Conservation (phyloP, 1,139 yeast genomes). For the Lodderomyces metapsilosis region DNA sequence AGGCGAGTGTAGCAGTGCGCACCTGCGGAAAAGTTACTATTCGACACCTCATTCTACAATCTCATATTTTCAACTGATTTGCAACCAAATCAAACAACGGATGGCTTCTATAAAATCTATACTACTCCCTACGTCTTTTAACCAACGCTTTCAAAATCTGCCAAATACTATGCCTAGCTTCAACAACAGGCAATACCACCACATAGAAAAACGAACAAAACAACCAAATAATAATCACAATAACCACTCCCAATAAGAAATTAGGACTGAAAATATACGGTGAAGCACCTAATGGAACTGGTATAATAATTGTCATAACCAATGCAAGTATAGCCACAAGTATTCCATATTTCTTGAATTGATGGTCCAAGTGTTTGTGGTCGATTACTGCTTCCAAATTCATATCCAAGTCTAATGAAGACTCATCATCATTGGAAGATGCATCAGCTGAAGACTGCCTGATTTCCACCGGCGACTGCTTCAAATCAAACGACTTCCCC, state of each 20-base stretch:
- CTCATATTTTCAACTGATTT: too few species aligned
- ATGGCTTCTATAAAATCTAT: too few species aligned
- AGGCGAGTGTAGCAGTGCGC: too few species aligned
- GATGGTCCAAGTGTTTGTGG: constrained; percentile 16
- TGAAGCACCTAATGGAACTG: constrained; percentile 17
- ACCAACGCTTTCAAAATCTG: constrained; percentile 2
- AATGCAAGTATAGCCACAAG: constrained; percentile 17
- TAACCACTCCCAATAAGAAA: constrained; percentile 18
- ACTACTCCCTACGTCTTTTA: neutral
- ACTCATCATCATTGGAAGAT: neutral
- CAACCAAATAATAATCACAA: constrained; percentile 20
- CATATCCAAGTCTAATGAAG: constrained; percentile 11
- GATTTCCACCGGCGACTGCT: neutral
- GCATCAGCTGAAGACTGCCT: neutral
- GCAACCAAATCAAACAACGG: too few species aligned
- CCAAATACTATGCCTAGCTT: constrained; percentile 17
- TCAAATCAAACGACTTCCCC: neutral
- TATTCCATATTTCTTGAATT: constrained; percentile 20
- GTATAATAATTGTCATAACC: constrained; percentile 17
- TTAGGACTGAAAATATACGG: constrained; percentile 19
- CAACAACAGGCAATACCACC: constrained; percentile 18
- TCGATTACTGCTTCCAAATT: constrained; percentile 14
- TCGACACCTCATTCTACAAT: too few species aligned
- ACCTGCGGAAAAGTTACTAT: too few species aligned
- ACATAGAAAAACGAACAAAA: constrained; percentile 19